Conservation (phyloP, 805 yeast genomes). For the Kodamaea lidongshanica region DNA sequence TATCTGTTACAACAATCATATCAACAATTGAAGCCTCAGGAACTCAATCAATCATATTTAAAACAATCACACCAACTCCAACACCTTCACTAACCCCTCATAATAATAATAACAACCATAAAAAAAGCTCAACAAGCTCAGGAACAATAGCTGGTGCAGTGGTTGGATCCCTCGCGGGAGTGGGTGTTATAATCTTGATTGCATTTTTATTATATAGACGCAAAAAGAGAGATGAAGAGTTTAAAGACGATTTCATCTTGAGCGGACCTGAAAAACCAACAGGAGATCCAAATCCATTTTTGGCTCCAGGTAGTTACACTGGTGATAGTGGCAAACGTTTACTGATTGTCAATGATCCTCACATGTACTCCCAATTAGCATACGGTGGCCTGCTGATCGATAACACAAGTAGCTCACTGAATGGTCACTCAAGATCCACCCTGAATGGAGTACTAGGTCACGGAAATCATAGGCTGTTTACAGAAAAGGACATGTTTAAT, state of each 20-base stretch:
- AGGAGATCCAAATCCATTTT: slow-evolving; percentile 20
- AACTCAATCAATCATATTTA: slow-evolving; percentile 15
- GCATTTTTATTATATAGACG: slow-evolving; percentile 14
- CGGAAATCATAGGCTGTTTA: slow-evolving; percentile 5
- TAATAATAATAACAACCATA: slow-evolving; percentile 7
- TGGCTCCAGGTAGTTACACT: slow-evolving; percentile 17
- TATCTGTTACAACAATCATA: slow-evolving; percentile 11
- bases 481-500: slow-evolving; percentile 11
- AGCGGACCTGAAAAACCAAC: slow-evolving; percentile 21
- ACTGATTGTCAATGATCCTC: slow-evolving; percentile 7
- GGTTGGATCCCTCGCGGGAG: slow-evolving; percentile 37
- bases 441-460: slow-evolving; percentile 4
- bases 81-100: slow-evolving; percentile 6
- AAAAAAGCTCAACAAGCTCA: slow-evolving; percentile 19
- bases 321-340: no score
- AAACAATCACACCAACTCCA: slow-evolving; percentile 19
- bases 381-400: slow-evolving; percentile 5
- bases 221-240: slow-evolving; percentile 14
- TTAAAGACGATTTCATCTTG: slow-evolving; percentile 30
- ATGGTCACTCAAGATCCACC: slow-evolving; percentile 12
- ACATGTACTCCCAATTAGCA: slow-evolving; percentile 9
- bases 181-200: slow-evolving; percentile 20
- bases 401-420: slow-evolving; percentile 6
- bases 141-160: slow-evolving; percentile 41
- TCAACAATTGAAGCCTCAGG: slow-evolving; percentile 9